Evolutionary conservation across 1,139 yeast species (phyloP).

Genomic region (Suhomyces wounanorum): DNA sequence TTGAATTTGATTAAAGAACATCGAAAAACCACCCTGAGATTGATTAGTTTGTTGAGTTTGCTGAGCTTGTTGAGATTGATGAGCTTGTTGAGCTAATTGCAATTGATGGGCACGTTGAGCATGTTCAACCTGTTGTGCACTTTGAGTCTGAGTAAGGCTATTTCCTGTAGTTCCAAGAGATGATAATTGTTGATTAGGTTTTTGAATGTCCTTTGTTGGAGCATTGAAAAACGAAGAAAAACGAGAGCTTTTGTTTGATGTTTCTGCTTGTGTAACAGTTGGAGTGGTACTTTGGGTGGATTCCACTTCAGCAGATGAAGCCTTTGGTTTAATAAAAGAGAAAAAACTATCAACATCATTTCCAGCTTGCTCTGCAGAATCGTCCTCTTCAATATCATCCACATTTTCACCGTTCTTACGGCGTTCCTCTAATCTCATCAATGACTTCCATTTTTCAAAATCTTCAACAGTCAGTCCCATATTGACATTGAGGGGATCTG

Average conservation of each 20-base stretch:
- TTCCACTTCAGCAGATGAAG: constrained; percentile 3
- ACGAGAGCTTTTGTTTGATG: constrained; percentile 40
- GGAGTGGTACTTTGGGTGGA: constrained; percentile 14
- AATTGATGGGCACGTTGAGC: neutral
- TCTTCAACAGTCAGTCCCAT: constrained; percentile 67
- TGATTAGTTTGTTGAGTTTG: constrained; percentile 8
- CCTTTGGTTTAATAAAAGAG: constrained; percentile 43
- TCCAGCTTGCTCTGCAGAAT: constrained; percentile 28
- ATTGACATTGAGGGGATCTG: constrained; percentile 28
- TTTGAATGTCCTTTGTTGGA: constrained; percentile 15
- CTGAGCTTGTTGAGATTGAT: neutral
- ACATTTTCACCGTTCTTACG: constrained; percentile 48
- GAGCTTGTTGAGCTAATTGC: neutral
- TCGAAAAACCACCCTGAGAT: constrained; percentile 14
- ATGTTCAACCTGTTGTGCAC: neutral
- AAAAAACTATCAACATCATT: constrained; percentile 57
- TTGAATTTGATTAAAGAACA: constrained; percentile 19
- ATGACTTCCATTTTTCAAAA: constrained; percentile 69
- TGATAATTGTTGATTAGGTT: too few relatives aligned
- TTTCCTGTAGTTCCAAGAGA: neutral
- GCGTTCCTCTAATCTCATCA: constrained; percentile 59
- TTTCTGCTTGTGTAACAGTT: constrained; percentile 14
- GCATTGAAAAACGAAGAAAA: constrained; percentile 49
- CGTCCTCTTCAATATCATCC: constrained; percentile 3
- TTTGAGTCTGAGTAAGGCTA: neutral